Percentiles rank a stretch among this genome's conserved stretches.
These are phyloP conservation scores for Suillus ampliporus DNA, from an alignment of 768 basidiomycete genomes.

Conservation along the genomic window DNA sequence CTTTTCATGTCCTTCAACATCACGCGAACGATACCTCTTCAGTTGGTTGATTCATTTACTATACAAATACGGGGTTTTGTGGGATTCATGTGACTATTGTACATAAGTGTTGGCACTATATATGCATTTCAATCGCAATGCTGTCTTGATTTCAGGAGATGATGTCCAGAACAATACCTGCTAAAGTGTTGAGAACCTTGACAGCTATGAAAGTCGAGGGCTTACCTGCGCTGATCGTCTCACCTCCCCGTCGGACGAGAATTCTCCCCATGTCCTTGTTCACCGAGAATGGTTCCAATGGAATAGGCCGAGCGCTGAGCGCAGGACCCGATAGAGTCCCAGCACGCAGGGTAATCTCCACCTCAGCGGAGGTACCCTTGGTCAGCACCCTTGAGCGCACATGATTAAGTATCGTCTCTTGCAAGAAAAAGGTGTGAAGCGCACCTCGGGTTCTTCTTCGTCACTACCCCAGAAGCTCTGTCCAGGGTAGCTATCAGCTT, in stretches of 20 bases:
- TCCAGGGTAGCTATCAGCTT: conserved; percentile 84
- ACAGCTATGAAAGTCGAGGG: not conserved
- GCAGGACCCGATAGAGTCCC: conserved; percentile 54
- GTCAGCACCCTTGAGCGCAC: conserved; percentile 68
- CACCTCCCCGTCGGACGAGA: conserved; percentile 84
- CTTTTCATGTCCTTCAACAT: conserved; percentile 23
- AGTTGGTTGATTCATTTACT: not conserved
- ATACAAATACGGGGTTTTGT: conserved; percentile 19
- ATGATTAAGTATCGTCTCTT: conserved; percentile 13
- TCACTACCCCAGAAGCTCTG: conserved; percentile 70
- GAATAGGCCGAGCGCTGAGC: conserved; percentile 62
- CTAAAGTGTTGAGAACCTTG: conserved; percentile 11
- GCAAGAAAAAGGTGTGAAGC: conserved; percentile 24
- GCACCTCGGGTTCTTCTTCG: conserved; percentile 84
- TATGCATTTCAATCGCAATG: conserved; percentile 9
- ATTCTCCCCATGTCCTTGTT: conserved; percentile 99
- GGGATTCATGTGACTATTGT: conserved; percentile 22
- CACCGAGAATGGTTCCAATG: conserved; percentile 81
- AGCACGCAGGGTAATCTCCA: conserved; percentile 78
- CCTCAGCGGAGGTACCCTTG: conserved; percentile 85
- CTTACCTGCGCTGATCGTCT: conserved; percentile 92
- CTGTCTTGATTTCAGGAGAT: conserved; percentile 26
- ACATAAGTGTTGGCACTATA: conserved; percentile 12
- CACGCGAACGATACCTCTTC: conserved; percentile 21
- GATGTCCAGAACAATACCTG: conserved; percentile 54